Base-by-base conservation (phyloP, 116 monocot genomes). In the Posidonia oceanica region DNA sequence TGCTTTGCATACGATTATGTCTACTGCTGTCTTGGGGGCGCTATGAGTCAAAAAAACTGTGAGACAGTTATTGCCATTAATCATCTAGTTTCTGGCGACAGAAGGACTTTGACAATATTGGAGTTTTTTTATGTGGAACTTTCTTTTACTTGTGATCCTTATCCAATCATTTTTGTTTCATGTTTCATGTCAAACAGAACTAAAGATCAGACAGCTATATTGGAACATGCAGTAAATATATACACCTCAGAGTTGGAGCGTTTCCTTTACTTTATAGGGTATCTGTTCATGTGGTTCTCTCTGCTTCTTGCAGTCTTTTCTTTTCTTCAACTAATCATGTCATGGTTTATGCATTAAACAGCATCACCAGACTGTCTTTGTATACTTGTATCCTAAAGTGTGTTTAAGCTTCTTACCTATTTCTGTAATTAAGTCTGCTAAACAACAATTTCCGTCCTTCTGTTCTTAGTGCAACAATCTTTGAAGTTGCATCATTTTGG, bases 251-350 rank as follows among this genome's bases (percentile, higher is more conserved):
- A 87, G 66, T 83, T 98, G 71, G 83, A 90, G 68, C 84, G 83
- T 64, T 93, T 90, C 68, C 76, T 85, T 29, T 61, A 73, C 52
- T 98, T 93, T 76, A 93, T 93, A 75, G 77, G 98, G 98, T 98
- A 52, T 68, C 11, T 68, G 29, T n/a, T 7, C 29, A 20, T 68
- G 14, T 68, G 22, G 58, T n/a, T 58, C 5, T 18, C 21, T 48
- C 48, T 48, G 8, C 12, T 48, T 7, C 48, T 12, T 10, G 7
- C 12, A 10, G 7, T 48, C 48, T 60, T 60, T 22, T 60, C 21
- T 20, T 60, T 8, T 60, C 60, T 60, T 60, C 60, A 15, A 29
- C 60, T 48, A 48, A 12, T 10, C 48, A 48, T 48, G 2, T 10
- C 48, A 48, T 48, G 48, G 48, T 48, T 48, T 6, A 48, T 48